Evolutionary conservation across 768 basidiomycete species (phyloP), one percentile per base, ranked within the genome.

Genomic region (Cystofilobasidium bisporidii): DNA sequence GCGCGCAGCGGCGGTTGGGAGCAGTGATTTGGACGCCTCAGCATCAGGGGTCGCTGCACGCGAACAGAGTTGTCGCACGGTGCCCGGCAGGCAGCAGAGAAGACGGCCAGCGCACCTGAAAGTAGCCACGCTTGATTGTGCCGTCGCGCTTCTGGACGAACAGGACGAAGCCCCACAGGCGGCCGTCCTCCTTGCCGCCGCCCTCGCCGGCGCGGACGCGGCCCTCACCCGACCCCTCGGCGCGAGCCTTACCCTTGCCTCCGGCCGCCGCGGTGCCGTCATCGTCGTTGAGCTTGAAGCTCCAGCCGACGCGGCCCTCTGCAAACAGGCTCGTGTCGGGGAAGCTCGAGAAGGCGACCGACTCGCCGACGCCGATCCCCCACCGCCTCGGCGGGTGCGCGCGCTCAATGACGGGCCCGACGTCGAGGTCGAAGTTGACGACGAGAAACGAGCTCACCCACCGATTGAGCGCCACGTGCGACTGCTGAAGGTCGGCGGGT

Each of bases 251-350:
- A 20, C 45, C 30, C 15, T 56, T 62, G 24, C 18, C 36, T 12
- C 36, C 47, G 14, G 12, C 8, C 22, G 48, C 48, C 24, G 67
- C 36, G 22, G 24, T 61, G 32, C 61, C 62, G 32, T 9, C 71
- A 61, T 81, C 79, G 72, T 78, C 75, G 24, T 89, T 84, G 63
- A 94, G 83, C 60, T 91, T 85, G 79, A 94, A 94, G 0, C 89
- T 91, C 76, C 94, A 91, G 1, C 82, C 81, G 73, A 89, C 85
- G 0, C 85, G 84, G 9, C 91, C 91, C 74, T 93, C 86, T 56
- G 88, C 85, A 66, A 90, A 90, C 64, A 89, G 85, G 1, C 85
- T 78, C 0, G 91, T 91, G 74, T 97, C 92, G 0, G 92, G 92
- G 73, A 97, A 91, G 0, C 90, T 85, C 10, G 88, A 89, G 76